Evolutionary conservation across 208 protist genomes (phyloP).

Genomic region (Acanthamoeba castellanii): DNA sequence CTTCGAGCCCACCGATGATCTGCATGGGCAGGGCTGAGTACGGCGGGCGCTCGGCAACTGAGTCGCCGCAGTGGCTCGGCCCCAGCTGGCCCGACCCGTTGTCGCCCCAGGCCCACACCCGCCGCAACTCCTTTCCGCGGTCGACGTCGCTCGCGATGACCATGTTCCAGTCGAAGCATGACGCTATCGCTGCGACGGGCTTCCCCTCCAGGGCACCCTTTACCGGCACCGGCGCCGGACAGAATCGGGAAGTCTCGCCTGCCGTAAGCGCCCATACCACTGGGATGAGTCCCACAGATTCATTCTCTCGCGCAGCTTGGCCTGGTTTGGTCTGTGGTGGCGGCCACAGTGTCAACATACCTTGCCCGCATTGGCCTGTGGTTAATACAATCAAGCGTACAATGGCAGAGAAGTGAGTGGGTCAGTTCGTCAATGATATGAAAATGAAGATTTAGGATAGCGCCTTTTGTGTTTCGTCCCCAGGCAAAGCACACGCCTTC

Average conservation of each 20-base stretch:
- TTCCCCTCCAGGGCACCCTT: not conserved
- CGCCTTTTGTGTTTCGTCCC: slow-evolving; percentile 8
- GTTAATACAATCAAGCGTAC: not conserved
- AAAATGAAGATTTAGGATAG: too few species aligned
- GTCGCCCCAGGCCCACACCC: slow-evolving; percentile 24
- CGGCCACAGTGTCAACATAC: not conserved
- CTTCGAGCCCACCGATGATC: not conserved
- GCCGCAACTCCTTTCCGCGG: not conserved
- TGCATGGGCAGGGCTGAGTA: not conserved
- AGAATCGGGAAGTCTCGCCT: not conserved
- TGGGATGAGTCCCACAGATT: too few species aligned
- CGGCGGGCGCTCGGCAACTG: not conserved
- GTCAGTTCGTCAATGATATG: not conserved
- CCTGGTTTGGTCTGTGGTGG: too few species aligned
- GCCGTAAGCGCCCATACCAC: not conserved
- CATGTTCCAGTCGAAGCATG: slow-evolving; percentile 32
- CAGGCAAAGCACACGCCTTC: not conserved
- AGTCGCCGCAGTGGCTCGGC: not conserved
- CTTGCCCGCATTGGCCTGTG: slow-evolving; percentile 10
- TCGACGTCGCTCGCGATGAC: not conserved
- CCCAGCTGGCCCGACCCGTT: slow-evolving; percentile 12
- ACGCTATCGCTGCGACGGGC: not conserved
- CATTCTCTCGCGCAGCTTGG: too few species aligned
- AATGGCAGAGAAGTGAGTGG: not conserved
- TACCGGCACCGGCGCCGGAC: not conserved